Evolutionary conservation across 2,329 filamentous ascomycete species (phyloP), one percentile per base, ranked within the genome.

Genomic region (Amylocarpus encephaloides): DNA sequence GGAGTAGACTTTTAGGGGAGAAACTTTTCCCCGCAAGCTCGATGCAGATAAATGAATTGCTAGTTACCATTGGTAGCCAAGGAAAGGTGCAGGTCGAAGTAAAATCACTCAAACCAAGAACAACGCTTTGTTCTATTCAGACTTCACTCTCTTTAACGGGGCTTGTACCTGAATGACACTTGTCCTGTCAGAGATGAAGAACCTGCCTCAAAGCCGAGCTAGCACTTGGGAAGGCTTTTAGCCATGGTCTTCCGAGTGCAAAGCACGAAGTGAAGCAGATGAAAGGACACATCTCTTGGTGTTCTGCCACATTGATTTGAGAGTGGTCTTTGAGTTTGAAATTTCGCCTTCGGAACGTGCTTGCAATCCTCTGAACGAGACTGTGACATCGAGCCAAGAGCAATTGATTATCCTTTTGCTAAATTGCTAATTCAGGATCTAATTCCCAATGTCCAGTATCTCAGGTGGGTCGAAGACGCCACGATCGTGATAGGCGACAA

Each of bases 401-500:
- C 22, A 29, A 15, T 19, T 16, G 22, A 15, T 19, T 16, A 38
- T 12, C 76, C 68, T 1, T 67, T 58, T 6, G 49, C 48, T 51
- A n/a, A n/a, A n/a, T n/a, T 76, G 73, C 74, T 74, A 79, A 2
- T 58, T 42, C 10, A 61, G 41, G 0, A 76, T 48, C 5, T 68
- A 60, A 60, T 49, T 75, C 59, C 13, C 60, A 58, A 6, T 72
- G 29, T 49, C 36, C 26, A 35, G 22, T 26, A 55, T 48, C 36
- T 22, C 60, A n/a, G 53, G 59, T 34, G 74, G 67, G 12, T 73
- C 64, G 57, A 79, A 78, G 0, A 65, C 30, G n/a, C 67, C 67
- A 7, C 55, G 57, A 9, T 68, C 58, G 57, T 79, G 75, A 49
- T 71, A 74, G 0, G 73, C 76, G 18, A 77, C 56, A 40, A 79